phyloP scores from a whole-genome alignment of 2,329 filamentous ascomycete species.

The Truncatella angustata region DNA sequence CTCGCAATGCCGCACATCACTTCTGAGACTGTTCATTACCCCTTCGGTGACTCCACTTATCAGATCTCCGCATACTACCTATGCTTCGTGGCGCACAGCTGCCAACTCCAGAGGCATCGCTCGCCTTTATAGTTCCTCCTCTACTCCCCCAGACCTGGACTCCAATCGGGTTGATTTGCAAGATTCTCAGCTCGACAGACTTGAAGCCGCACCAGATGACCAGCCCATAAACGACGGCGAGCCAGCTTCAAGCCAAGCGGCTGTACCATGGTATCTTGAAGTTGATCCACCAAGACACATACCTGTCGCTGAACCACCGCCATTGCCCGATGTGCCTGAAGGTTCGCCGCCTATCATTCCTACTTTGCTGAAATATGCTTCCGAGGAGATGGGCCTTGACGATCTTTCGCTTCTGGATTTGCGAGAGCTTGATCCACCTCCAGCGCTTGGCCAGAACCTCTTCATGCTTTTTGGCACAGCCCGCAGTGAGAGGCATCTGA shows the following conservation, averaged over 20 bases:
- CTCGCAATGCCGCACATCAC: constrained; percentile 25
- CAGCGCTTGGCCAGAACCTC: constrained; percentile 82
- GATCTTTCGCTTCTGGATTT: constrained; percentile 79
- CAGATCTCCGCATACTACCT: background rate
- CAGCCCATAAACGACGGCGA: constrained; percentile 6
- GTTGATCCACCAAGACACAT: constrained; percentile 59
- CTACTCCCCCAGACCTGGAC: no score
- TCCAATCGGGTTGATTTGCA: no score
- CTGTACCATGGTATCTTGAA: constrained; percentile 76
- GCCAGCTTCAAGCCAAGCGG: constrained; percentile 15
- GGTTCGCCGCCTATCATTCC: constrained; percentile 70
- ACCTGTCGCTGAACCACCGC: constrained; percentile 42
- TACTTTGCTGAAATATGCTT: constrained; percentile 73
- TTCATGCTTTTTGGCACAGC: constrained; percentile 93
- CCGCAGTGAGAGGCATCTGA: constrained; percentile 88
- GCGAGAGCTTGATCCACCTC: constrained; percentile 78
- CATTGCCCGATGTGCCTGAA: constrained; percentile 56
- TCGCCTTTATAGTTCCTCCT: background rate
- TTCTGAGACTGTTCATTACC: constrained; percentile 25
- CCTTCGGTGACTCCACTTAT: constrained; percentile 14
- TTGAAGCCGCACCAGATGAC: background rate
- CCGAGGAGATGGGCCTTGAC: constrained; percentile 83
- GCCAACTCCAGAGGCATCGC: background rate
- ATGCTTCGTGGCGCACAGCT: constrained; percentile 4
- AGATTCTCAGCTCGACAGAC: constrained; percentile 2